phyloP scores from a whole-genome alignment of 371 early-diverging fungal genomes.

The Mucor circinelloides region DNA sequence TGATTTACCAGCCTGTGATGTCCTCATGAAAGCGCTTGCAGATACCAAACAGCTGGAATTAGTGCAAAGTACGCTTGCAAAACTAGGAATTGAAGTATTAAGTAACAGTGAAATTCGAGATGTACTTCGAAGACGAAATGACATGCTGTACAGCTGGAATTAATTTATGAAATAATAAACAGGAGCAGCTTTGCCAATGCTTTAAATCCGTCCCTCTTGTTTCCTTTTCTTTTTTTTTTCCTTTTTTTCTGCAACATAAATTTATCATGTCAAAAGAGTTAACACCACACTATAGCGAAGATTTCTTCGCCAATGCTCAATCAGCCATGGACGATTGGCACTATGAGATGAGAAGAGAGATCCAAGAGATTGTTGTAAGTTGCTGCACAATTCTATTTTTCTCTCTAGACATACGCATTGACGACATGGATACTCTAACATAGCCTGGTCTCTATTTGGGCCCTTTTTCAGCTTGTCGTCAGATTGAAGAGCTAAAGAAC shows the following conservation, averaged over 20 bases:
- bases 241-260: neutral
- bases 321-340: conserved; percentile 60
- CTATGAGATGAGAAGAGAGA: conserved; percentile 82
- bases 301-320: conserved; percentile 19
- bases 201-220: neutral
- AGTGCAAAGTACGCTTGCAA: conserved; percentile 32
- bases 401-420: neutral
- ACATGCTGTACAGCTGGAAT: conserved; percentile 36
- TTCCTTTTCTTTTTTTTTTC: neutral
- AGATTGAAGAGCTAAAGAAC: conserved; percentile 50
- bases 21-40: conserved; percentile 48
- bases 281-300: neutral
- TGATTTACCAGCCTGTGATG: conserved; percentile 31
- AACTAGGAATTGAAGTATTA: conserved; percentile 43
- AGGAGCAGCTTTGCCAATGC: neutral
- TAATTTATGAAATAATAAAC: conserved; percentile 11
- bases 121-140: conserved; percentile 49
- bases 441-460: conserved; percentile 78
- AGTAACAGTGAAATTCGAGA: conserved; percentile 39
- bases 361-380: conserved; percentile 76
- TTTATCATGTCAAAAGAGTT: neutral
- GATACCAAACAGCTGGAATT: conserved; percentile 24
- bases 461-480: conserved; percentile 73
- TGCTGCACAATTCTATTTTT: neutral
- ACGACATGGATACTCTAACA: neutral